A percentile compares a stretch with the other conserved stretches of the same genome.
These are phyloP conservation scores for Nicotiana rustica DNA, from an alignment of 305 asterid genomes.

Conservation along the genomic window DNA sequence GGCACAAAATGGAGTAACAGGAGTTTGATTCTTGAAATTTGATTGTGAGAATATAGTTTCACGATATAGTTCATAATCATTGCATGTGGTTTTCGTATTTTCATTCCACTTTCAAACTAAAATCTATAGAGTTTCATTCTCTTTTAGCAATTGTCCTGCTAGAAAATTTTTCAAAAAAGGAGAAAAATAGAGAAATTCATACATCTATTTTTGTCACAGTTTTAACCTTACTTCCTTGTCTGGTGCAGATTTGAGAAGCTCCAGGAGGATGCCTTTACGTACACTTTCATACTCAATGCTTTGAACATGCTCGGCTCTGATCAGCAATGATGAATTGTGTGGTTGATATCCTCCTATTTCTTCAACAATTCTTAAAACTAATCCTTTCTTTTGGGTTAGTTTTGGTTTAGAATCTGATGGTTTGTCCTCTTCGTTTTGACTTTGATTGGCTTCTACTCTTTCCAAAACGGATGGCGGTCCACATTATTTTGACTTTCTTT, in stretches of 20 bases:
- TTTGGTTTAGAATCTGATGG: background rate
- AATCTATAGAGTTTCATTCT: background rate
- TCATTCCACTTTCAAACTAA: conserved; percentile 18
- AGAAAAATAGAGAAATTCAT: background rate
- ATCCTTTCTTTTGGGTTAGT: background rate
- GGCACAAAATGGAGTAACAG: background rate
- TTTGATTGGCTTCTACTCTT: background rate
- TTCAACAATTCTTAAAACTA: background rate
- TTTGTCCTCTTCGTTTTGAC: background rate
- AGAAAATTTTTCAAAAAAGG: background rate
- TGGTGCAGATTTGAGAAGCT: conserved; percentile 86
- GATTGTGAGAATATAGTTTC: background rate
- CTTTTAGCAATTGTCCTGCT: background rate
- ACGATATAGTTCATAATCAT: background rate
- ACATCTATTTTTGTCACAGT: conserved; percentile 3
- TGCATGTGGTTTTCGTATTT: background rate
- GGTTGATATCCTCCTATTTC: background rate
- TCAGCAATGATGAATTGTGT: background rate
- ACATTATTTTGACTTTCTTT: background rate
- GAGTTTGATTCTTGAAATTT: conserved; percentile 1
- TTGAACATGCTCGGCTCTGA: conserved; percentile 50
- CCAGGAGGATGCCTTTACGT: conserved; percentile 88
- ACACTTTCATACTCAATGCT: conserved; percentile 74
- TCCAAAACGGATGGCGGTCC: background rate
- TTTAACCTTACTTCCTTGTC: conserved; percentile 22